Evolutionary conservation across 2,329 filamentous ascomycete species (phyloP).

Genomic region (Venturia effusa): DNA sequence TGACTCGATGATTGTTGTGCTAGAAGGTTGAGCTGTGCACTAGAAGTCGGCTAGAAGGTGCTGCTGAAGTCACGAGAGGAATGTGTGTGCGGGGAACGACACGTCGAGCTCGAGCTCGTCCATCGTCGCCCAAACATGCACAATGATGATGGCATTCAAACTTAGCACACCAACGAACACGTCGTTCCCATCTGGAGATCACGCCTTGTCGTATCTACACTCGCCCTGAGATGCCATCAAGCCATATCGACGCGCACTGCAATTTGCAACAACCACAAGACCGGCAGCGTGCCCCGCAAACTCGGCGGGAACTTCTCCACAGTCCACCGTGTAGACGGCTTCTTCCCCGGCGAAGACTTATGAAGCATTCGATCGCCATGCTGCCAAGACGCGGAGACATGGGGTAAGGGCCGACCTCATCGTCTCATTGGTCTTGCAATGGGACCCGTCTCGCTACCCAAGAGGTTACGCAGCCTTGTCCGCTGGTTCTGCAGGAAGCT

Average conservation of each 20-base stretch:
- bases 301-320: background rate
- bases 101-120: background rate
- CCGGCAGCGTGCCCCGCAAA: background rate
- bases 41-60: background rate
- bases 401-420: background rate
- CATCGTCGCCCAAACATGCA: background rate
- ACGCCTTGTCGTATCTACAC: background rate
- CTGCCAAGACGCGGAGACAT: background rate
- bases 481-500: background rate
- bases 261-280: background rate
- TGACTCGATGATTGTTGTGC: background rate
- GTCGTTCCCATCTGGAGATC: too few species aligned
- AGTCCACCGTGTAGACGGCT: background rate
- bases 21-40: background rate
- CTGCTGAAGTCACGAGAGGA: background rate
- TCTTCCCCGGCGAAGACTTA: background rate
- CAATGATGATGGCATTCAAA: background rate
- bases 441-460: background rate
- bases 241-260: background rate
- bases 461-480: background rate
- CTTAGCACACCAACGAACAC: too few species aligned
- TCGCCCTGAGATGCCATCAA: background rate
- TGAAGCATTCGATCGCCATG: background rate
- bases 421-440: background rate
- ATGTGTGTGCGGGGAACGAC: background rate